Evolutionary conservation across 2,329 filamentous ascomycete genomes (phyloP), one percentile per base, ranked within the genome.

Genomic region (Cercospora zeae-maydis): DNA sequence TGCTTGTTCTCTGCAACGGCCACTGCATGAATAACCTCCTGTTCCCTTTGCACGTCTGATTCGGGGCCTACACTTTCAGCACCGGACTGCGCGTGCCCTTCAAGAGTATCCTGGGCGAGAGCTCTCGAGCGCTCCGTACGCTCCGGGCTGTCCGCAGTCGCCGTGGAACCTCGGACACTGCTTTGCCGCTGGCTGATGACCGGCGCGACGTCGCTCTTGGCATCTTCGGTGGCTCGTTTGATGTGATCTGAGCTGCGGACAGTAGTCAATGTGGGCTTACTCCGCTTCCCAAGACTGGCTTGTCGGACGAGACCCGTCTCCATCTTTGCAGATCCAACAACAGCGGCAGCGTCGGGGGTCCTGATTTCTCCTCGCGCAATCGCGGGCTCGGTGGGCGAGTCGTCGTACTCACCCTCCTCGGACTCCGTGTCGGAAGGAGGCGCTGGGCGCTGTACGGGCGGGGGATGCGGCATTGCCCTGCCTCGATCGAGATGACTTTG

Each of bases 281-380:
- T 78, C 58, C 79, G 75, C 65, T 79, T 76, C 14, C 80, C 80
- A 27, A 82, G 65, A 70, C 80, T 82, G 9, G 80, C 80, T 67
- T 82, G 78, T 58, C 80, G 73, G 45, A 82, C 76, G n/a, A 81
- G 39, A 13, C 62, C 54, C 1, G 64, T 61, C 53, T 70, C 70
- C 6, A 67, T 63, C 37, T 64, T 67, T 10, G 65, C 57, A 24
- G 57, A 37, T 36, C 61, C 58, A 37, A 53, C 39, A 21, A 55
- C 30, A 21, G 42, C 58, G 8, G 47, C 36, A 21, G 55, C 39
- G 13, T 62, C 45, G 11, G 59, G 30, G 5, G 58, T 56, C 27
- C 30, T 51, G 42, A 59, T 59, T 34, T 65, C 55, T 24, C 57
- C 31, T 27, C 65, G 53, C 21, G 59, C 60, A 21, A 61, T 62